Base-by-base conservation (phyloP, 1,139 yeast species). In the Scheffersomyces quercinus region DNA sequence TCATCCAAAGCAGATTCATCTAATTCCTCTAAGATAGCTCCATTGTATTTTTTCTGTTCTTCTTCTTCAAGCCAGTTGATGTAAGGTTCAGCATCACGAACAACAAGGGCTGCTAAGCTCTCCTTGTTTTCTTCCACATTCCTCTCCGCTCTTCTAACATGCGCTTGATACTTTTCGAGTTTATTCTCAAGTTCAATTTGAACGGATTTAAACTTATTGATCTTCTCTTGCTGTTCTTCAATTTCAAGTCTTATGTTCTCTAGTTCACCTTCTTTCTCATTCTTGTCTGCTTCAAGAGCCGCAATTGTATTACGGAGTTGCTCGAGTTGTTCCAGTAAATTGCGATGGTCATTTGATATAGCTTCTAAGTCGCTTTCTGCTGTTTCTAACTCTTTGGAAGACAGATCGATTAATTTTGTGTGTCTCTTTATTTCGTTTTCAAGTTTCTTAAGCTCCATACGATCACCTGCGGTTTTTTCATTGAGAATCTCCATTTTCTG, bases 171-270 rank as follows among this genome's bases (percentile, higher is more conserved):
- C 53, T 82, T 82, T 47, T 87, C 95, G 42, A 87, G 64, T 47
- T 80, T 79, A 52, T 83, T 83, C 36, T 75, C 77, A 24, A 86
- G 63, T 53, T 87, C 95, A 40, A 88, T 76, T 57, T 87, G 93
- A 20, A 73, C 70, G n/a, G 89, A 83, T 54, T 81, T 78, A 53
- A 82, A 75, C 35, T 79, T 77, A 50, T 83, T 82, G 43, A 85
- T 77, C 40, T 75, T 69, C n/a, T 68, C 72, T 42, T 74, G 75
- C 53, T 77, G 72, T 29, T 72, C 79, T 37, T 79, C 83, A 35
- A 83, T 60, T 34, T 71, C 73, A 5, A 64, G 66, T 46, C 77
- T 76, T 28, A 77, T 52, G 3, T 54, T 62, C 37, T 74, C 80
- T 5, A 68, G 48, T 35, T 61, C 60, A 10, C 62, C 64, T 36